phyloP scores from a whole-genome alignment of 139 green algal genomes.

The Raphidocelis subcapitata region DNA sequence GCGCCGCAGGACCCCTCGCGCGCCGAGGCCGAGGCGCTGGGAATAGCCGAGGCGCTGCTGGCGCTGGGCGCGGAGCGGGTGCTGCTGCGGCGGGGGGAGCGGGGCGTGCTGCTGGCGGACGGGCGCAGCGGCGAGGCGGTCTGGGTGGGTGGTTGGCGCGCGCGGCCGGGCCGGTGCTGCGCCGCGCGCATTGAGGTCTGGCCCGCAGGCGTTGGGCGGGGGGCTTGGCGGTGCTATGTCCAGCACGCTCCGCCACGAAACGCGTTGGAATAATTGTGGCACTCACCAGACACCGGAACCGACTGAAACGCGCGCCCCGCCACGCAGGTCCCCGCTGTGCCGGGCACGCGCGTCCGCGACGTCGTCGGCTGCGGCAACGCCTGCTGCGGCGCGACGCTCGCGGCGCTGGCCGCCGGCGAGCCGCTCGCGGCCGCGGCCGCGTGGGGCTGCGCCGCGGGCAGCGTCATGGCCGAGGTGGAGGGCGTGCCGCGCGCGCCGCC shows the following conservation, averaged over 20 bases:
- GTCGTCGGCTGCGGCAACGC: slow-evolving; percentile 65
- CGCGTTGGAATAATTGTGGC: no score
- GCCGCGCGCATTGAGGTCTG: no score
- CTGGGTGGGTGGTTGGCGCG: neutral
- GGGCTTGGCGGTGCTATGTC: no score
- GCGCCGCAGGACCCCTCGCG: neutral
- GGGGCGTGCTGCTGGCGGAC: slow-evolving; percentile 34
- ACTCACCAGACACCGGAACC: no score
- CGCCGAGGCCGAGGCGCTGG: slow-evolving; percentile 8
- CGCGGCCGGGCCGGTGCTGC: no score
- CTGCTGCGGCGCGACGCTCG: slow-evolving; percentile 60
- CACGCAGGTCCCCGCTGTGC: slow-evolving; percentile 34
- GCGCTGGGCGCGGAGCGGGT: slow-evolving; percentile 31
- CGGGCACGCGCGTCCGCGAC: slow-evolving; percentile 40
- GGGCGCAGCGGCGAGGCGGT: neutral
- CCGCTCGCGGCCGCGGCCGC: neutral
- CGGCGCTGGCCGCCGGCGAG: slow-evolving; percentile 26
- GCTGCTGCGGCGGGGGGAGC: slow-evolving; percentile 37
- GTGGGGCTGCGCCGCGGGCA: slow-evolving; percentile 46
- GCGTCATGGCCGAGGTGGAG: slow-evolving; percentile 35
- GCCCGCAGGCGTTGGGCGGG: no score
- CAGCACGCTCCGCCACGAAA: no score
- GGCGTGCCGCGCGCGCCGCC: slow-evolving; percentile 25
- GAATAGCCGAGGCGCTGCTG: slow-evolving; percentile 35
- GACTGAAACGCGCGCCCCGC: no score